Conservation (phyloP, 2,329 filamentous ascomycete species). For the Calcarisporium arbuscula region DNA sequence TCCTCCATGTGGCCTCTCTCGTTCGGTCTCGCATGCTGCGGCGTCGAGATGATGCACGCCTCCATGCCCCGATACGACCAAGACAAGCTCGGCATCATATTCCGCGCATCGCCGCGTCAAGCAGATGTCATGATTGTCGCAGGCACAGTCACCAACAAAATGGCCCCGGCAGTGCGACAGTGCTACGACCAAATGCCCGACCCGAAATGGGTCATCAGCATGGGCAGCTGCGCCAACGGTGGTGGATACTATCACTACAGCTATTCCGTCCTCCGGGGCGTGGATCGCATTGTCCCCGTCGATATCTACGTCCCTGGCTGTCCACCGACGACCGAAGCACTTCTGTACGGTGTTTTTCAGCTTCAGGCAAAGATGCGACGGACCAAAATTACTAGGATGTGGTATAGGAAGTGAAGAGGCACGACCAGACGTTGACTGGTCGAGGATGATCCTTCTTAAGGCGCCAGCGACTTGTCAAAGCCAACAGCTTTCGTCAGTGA, state of each 20-base stretch:
- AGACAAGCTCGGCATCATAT: conserved; percentile 59
- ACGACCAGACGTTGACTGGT: conserved; percentile 1
- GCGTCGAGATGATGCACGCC: conserved; percentile 58
- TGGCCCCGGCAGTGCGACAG: conserved; percentile 57
- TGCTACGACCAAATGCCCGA: conserved; percentile 66
- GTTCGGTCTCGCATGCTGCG: conserved; percentile 58
- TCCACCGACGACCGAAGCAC: conserved; percentile 40
- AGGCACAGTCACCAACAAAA: conserved; percentile 62
- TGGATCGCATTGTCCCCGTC: conserved; percentile 60
- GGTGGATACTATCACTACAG: conserved; percentile 71
- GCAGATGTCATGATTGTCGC: conserved; percentile 62
- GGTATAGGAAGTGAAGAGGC: conserved; percentile 50
- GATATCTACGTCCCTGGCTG: conserved; percentile 65
- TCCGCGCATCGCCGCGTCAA: conserved; percentile 59
- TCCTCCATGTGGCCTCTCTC: conserved; percentile 55
- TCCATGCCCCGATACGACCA: conserved; percentile 59
- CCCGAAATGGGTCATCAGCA: conserved; percentile 57
- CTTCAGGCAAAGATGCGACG: conserved; percentile 63
- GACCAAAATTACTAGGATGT: conserved; percentile 39
- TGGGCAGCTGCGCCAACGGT: conserved; percentile 66
- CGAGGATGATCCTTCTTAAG: neutral
- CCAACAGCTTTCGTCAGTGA: too few relatives aligned
- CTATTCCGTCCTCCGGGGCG: conserved; percentile 59
- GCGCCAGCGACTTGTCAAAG: too few relatives aligned
- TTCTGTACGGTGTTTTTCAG: conserved; percentile 55